Percentiles rank a stretch among this genome's conserved stretches.
Conservation (phyloP, 352 stramenopile species). For the Pythium phragmitis region DNA sequence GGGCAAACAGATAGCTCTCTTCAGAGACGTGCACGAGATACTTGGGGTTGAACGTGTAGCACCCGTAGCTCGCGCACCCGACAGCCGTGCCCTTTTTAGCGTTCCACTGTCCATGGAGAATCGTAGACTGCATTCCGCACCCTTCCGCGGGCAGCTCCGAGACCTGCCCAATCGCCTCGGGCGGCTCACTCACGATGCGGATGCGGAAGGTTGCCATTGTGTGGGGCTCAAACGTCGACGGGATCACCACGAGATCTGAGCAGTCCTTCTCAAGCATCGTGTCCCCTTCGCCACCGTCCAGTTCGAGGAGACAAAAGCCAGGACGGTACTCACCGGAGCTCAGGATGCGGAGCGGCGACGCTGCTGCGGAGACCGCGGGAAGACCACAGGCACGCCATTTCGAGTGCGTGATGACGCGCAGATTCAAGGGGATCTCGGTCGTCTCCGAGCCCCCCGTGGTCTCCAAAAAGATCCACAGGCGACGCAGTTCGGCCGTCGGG, state of each 20-base stretch:
- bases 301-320: slow-evolving; percentile 73
- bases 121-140: slow-evolving; percentile 44
- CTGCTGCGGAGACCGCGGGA: slow-evolving; percentile 17
- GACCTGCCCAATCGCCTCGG: slow-evolving; percentile 30
- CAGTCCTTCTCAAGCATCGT: slow-evolving; percentile 17
- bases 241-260: slow-evolving; percentile 61
- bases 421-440: slow-evolving; percentile 52
- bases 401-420: slow-evolving; percentile 55
- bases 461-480: slow-evolving; percentile 64
- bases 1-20: slow-evolving; percentile 55
- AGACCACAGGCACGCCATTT: slow-evolving; percentile 50
- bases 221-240: slow-evolving; percentile 68
- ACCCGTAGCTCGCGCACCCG: slow-evolving; percentile 76
- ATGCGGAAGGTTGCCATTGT: slow-evolving; percentile 50
- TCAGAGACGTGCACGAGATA: slow-evolving; percentile 61
- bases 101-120: slow-evolving; percentile 51
- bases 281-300: slow-evolving; percentile 23
- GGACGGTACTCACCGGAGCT: slow-evolving; percentile 79
- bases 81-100: slow-evolving; percentile 51
- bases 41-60: slow-evolving; percentile 83
- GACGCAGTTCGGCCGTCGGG: slow-evolving; percentile 28
- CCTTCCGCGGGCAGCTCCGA: slow-evolving; percentile 55
- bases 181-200: slow-evolving; percentile 57
- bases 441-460: slow-evolving; percentile 14
- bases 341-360: slow-evolving; percentile 34